Evolutionary conservation across 106 monocot species (phyloP), one percentile per base, ranked within the genome.

Genomic region (Dioscorea zingiberensis): DNA sequence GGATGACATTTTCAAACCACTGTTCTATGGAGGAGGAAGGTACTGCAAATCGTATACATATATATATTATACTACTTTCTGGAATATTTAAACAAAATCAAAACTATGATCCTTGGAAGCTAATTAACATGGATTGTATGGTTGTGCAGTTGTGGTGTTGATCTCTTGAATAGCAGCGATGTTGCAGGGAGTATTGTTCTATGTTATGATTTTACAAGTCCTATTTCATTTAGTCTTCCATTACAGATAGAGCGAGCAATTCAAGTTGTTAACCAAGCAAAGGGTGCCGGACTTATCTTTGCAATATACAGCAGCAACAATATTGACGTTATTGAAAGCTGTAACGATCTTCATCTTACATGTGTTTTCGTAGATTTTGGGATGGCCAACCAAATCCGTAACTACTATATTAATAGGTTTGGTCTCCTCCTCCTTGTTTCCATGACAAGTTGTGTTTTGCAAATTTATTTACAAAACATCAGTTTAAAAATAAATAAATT

Each of bases 101-200:
- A 47, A 47, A 47, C 46, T 47, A 47, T 8, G 13, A 8, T 47
- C 13, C 46, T 8, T 47, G 9, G 46, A 8, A 7, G 4, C 38
- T 38, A 38, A 38, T 8, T 0, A n/a, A n/a, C n/a, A n/a, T 0
- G 6, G 38, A 38, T 6, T 6, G 6, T n/a, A n/a, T n/a, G n/a
- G 38, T 6, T 6, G 10, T n/a, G 4, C 57, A 73, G 73, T 0
- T 73, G 73, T 17, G 27, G 28, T 5, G 22, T 3, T 13, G 65
- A 73, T 21, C 10, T 25, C 1, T 17, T 73, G 11, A 59, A 58
- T 30, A 11, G 16, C 4, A 55, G 44, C 1, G 24, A 71, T 32
- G 51, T 72, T 3, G 29, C 1, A 0, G 67, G 67, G 14, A 73
- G 57, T 22, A 48, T 73, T 48, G 78, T 78, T 46, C 16, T 78